Evolutionary conservation across 371 early-diverging fungal genomes (phyloP).

Genomic region (Rhizopus sp.): DNA sequence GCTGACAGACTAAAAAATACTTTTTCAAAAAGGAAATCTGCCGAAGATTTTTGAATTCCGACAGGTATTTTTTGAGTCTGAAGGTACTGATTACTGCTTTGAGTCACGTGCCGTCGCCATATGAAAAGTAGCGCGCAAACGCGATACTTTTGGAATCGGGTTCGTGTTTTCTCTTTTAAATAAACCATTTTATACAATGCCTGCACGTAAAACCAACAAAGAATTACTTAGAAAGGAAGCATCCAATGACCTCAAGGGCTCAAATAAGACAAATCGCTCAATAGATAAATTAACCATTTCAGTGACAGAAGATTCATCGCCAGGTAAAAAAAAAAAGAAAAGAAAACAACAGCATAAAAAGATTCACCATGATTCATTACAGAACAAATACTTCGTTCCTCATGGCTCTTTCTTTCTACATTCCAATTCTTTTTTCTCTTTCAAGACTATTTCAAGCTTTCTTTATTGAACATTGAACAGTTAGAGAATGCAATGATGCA

Average conservation of each 20-base stretch:
- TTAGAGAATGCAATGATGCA: conserved; percentile 15
- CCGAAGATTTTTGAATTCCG: too few relatives aligned
- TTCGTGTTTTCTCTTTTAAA: neutral
- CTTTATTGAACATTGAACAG: conserved; percentile 8
- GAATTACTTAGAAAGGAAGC: neutral
- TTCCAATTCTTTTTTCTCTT: conserved; percentile 23
- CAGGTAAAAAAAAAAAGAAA: conserved; percentile 13
- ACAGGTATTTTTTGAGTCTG: too few relatives aligned
- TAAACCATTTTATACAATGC: neutral
- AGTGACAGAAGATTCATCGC: conserved; percentile 16
- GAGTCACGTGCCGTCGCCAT: too few relatives aligned
- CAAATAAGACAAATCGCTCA: neutral
- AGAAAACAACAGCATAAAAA: neutral
- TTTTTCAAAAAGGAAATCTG: too few relatives aligned
- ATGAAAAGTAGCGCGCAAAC: neutral
- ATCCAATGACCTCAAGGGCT: neutral
- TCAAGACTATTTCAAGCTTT: conserved; percentile 9
- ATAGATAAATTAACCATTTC: conserved; percentile 7
- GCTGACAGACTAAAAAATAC: too few relatives aligned
- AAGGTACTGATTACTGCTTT: too few relatives aligned
- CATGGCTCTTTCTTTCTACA: conserved; percentile 25
- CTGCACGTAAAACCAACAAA: neutral
- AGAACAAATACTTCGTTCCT: conserved; percentile 29
- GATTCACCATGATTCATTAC: neutral
- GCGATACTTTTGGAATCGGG: neutral